These are phyloP conservation scores for Wickerhamiella dianesei DNA, from an alignment of 805 yeast species.

Conservation along the genomic window DNA sequence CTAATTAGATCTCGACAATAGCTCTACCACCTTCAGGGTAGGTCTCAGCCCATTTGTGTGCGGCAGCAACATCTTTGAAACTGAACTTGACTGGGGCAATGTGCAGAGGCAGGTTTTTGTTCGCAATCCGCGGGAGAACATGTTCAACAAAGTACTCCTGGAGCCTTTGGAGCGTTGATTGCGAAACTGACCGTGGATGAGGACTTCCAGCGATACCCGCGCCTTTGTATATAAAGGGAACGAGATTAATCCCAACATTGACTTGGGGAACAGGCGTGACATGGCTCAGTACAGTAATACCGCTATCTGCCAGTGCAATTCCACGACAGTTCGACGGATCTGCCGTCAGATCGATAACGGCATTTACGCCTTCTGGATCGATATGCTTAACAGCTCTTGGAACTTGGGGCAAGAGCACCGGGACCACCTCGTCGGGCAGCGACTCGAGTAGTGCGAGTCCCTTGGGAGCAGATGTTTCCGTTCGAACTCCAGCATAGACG, in stretches of 20 bases:
- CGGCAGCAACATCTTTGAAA: not conserved
- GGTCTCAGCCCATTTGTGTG: not conserved
- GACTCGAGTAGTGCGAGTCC: not conserved
- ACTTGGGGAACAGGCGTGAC: too few relatives aligned
- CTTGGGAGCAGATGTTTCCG: conserved; percentile 1
- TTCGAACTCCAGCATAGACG: conserved; percentile 25
- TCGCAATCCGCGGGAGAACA: not conserved
- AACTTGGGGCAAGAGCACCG: not conserved
- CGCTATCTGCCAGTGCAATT: not conserved
- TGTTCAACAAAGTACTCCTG: not conserved
- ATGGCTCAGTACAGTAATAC: not conserved
- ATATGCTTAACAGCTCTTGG: not conserved
- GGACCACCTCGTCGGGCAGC: conserved; percentile 1
- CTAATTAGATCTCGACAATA: not conserved
- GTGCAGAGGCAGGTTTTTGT: not conserved
- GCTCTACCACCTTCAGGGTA: not conserved
- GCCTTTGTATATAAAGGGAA: not conserved
- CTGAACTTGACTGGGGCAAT: not conserved
- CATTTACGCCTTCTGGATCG: not conserved
- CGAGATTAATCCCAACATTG: not conserved
- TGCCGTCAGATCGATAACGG: not conserved
- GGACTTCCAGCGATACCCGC: not conserved
- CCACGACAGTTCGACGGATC: not conserved
- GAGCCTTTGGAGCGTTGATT: not conserved
- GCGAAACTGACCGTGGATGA: not conserved